Evolutionary conservation across 306 rosid species (phyloP), one percentile per base, ranked within the genome.

Genomic region (Casuarina cunninghamiana): DNA sequence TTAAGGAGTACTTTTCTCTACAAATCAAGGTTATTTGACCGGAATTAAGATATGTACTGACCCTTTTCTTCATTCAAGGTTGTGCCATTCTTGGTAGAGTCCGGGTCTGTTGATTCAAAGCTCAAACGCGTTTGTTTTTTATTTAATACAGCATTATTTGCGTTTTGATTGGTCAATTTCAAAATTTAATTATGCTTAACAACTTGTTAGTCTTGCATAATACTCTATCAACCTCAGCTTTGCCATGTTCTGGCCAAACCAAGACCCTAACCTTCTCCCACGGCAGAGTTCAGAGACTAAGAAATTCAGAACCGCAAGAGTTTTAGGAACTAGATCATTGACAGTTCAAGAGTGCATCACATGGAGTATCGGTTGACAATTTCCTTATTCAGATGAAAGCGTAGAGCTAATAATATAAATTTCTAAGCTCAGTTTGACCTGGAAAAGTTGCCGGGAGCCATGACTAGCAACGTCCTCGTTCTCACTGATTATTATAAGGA

Each of bases 371-470:
- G 10, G 65, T 21, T 58, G 65, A 26, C 65, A 58, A n/a, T 58
- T 58, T 58, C 65, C 26, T 58, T 13, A 58, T 58, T 10, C 65
- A 58, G 8, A 26, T 58, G 39, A 58, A 58, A 58, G 2, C 38
- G 10, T 58, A 15, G 26, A 58, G 11, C 32, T 3, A 67, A 35
- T 50, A 50, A 41, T 26, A 26, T 26, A 26, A 26, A 26, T 26
- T 58, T 75, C 54, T 21, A 48, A 48, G 72, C 72, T 78, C 62
- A 16, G 17, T 26, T 61, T 78, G 77, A 61, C 73, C 54, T 10
- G 17, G 21, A 10, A 41, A 17, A 39, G 39, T 2, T 49, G 35
- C 17, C 10, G 38, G 32, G 32, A 26, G 16, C n/a, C 11, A 48
- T 48, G 51, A 48, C 51, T 48, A 13, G 15, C 13, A 10, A 48